A percentile compares a stretch with the other conserved stretches of the same genome.
phyloP scores from a whole-genome alignment of 2,329 filamentous ascomycete genomes.

The Exophiala oligosperma region DNA sequence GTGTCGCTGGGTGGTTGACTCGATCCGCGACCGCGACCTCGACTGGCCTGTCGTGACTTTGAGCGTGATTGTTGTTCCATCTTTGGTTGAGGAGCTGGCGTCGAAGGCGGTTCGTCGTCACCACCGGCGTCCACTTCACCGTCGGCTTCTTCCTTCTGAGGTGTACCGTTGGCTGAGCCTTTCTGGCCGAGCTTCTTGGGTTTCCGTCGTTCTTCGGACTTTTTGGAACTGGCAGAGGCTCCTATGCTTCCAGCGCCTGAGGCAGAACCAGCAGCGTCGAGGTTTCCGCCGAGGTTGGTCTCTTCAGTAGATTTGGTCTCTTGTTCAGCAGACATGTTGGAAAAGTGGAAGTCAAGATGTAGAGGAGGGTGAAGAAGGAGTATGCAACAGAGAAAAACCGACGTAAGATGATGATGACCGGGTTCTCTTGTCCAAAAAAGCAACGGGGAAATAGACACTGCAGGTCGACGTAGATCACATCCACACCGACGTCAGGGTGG shows the following conservation, averaged over 20 bases:
- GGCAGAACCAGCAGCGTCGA: slow-evolving; percentile 35
- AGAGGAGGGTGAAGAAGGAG: slow-evolving; percentile 20
- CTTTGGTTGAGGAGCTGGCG: slow-evolving; percentile 26
- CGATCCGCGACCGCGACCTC: slow-evolving; percentile 42
- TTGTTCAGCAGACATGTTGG: slow-evolving; percentile 32
- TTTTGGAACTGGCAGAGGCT: slow-evolving; percentile 32
- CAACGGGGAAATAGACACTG: slow-evolving; percentile 13
- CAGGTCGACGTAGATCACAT: slow-evolving; percentile 10
- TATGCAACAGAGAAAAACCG: slow-evolving; percentile 20
- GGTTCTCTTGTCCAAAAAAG: slow-evolving; percentile 8
- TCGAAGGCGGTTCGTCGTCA: slow-evolving; percentile 15
- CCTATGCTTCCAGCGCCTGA: slow-evolving; percentile 36
- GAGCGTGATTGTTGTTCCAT: slow-evolving; percentile 28
- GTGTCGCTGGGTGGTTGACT: slow-evolving; percentile 45
- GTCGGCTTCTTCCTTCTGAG: slow-evolving; percentile 33
- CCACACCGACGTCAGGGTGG: slow-evolving; percentile 27
- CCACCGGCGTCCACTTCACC: slow-evolving; percentile 19
- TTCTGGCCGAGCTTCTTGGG: slow-evolving; percentile 31
- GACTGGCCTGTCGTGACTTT: slow-evolving; percentile 27
- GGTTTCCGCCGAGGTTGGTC: slow-evolving; percentile 36
- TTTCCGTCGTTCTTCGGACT: slow-evolving; percentile 34
- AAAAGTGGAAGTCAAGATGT: slow-evolving; percentile 14
- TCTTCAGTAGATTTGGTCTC: slow-evolving; percentile 31
- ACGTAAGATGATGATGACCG: slow-evolving; percentile 21
- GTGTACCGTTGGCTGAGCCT: slow-evolving; percentile 25